These are phyloP conservation scores for Phytophthora capsici DNA, from an alignment of 352 stramenopile genomes.

Conservation along the genomic window DNA sequence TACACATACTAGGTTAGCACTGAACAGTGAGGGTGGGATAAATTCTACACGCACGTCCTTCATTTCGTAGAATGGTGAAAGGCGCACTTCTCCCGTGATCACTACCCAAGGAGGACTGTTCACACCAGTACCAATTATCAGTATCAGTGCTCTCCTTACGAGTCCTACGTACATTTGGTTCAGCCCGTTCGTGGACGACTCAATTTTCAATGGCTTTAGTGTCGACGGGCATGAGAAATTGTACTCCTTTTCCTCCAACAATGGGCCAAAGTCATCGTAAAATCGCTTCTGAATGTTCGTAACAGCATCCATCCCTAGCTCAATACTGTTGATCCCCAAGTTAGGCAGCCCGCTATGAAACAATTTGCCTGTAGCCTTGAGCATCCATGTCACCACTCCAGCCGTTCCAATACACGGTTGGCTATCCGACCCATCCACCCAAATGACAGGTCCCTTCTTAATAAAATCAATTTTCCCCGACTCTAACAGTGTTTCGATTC, in stretches of 20 bases:
- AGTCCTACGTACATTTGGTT: constrained; percentile 16
- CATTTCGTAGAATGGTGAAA: neutral
- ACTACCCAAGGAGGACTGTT: neutral
- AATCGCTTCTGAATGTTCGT: neutral
- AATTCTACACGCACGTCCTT: neutral
- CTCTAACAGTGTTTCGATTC: neutral
- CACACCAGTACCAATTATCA: neutral
- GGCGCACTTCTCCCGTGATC: neutral
- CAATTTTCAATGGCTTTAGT: constrained; percentile 81
- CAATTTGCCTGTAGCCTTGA: neutral
- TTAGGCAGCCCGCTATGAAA: neutral
- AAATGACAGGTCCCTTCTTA: neutral
- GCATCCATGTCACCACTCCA: neutral
- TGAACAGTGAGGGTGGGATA: no score
- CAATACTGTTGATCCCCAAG: neutral
- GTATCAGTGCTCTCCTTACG: neutral
- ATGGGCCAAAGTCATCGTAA: neutral
- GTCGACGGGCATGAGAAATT: constrained; percentile 86
- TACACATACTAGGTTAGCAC: no score
- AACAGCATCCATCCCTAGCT: neutral
- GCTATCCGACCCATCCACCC: neutral
- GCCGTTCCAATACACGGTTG: neutral
- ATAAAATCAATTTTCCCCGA: neutral
- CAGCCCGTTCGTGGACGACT: constrained; percentile 65
- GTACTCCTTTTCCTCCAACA: constrained; percentile 89